Base-by-base conservation (phyloP, 2,329 filamentous ascomycete species). In the Talaromyces islandicus region DNA sequence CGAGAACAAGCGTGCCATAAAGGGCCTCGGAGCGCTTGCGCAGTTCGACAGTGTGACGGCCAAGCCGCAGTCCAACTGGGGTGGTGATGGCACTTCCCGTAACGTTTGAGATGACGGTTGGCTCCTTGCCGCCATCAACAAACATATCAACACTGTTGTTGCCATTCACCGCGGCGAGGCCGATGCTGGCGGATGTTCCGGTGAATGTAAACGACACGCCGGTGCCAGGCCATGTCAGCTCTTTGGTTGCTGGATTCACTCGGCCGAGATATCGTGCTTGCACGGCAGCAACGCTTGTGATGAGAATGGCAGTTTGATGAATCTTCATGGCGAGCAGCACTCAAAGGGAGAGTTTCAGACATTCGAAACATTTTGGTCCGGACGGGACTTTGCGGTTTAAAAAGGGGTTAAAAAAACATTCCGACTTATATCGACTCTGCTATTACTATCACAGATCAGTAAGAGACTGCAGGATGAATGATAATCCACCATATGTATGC, bases 221-320 rank as follows among this genome's bases (percentile, higher is more conserved):
- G 24, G 57, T 59, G 30, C 57, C 57, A 17, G 57, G 57, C 57
- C 57, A 59, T n/a, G 57, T 55, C 41, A 59, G 38, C 7, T 59
- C 57, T 1, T 51, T 55, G 14, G 57, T 59, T 11, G 38, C 52
- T 7, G 57, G 57, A 14, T 55, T 59, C 17, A 59, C 41, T 12
- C 57, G 57, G 3, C 57, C 57, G n/a, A 59, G 57, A 21, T 54
- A 59, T 10, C 52, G 51, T n/a, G 54, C 24, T 10, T 58, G 57
- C 14, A 38, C 57, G 19, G 52, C 19, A 17, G 25, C 29, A 24
- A 35, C 6, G 25, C 24, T n/a, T 54, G 50, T n/a, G 9, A 35
- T 17, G 54, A 19, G 10, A 10, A 58, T 21, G n/a, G 46, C 24
- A 3, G 50, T 53, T 4, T 32, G 12, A 35, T 48, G 32, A 11